Base-by-base conservation (phyloP, 2,329 filamentous ascomycete genomes). In the Fusarium oligoseptatum region DNA sequence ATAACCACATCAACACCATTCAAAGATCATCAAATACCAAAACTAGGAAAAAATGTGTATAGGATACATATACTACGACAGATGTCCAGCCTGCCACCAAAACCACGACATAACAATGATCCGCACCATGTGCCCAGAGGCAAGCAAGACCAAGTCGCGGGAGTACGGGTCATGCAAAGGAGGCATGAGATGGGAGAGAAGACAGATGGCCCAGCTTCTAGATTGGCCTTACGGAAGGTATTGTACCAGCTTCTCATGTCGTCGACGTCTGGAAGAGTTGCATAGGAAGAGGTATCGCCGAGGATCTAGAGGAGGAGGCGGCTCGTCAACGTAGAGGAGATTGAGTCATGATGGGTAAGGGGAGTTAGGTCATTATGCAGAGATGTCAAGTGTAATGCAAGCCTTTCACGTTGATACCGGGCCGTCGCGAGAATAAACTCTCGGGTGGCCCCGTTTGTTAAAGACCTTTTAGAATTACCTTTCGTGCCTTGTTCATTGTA, bases 61-160 rank as follows among this genome's bases (percentile, higher is more conserved):
- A 14, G 66, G 72, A 15, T 52, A 65, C 6, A 60, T 75, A 11
- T 68, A 73, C 27, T 75, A 39, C 63, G 72, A 63, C 32, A 32
- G 15, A 15, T 75, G 72, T 27, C 72, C 72, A 14, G 58, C 36
- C 17, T 75, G 72, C 37, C 10, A 17, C 3, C 10, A 43, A 9
- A 20, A 56, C 27, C 72, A 75, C 2, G 72, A 75, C 37, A 34
- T 73, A 5, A 48, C 69, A 3, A 64, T 70, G 56, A 70, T 60
- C 22, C 63, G 57, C 12, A 62, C 66, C 36, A 74, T 73, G 58
- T 74, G 72, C 24, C 15, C 36, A 4, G 61, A 67, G 27, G 72
- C 68, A 2, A 43, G 70, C 7, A 32, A 56, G 11, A 32, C 69
- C 11, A 58, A 39, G 4, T 3, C 24, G 1, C 22, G 62, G 9